Percentiles rank a stretch among this genome's conserved stretches.
phyloP scores from a whole-genome alignment of 805 yeast genomes.

The Yamadazyma paraphyllophila region DNA sequence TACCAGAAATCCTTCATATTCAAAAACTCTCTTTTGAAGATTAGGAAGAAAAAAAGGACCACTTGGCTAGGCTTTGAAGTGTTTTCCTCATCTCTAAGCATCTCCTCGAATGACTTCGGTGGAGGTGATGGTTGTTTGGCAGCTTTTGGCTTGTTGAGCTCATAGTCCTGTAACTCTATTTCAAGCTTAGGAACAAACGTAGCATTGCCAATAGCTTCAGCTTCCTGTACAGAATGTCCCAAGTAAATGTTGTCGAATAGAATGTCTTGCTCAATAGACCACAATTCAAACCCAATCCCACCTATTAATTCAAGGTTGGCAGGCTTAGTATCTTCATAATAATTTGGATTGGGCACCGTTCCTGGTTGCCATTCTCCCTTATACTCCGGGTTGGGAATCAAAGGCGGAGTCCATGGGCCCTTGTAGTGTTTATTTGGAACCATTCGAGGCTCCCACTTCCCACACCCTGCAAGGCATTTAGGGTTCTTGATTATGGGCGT shows the following conservation, averaged over 20 bases:
- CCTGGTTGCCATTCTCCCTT: slow-evolving; percentile 78
- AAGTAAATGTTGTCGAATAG: slow-evolving; percentile 80
- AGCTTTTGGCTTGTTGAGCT: slow-evolving; percentile 41
- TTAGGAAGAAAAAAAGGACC: slow-evolving; percentile 16
- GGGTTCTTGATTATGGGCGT: slow-evolving; percentile 76
- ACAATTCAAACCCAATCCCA: slow-evolving; percentile 82
- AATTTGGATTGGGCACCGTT: slow-evolving; percentile 66
- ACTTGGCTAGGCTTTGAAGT: slow-evolving; percentile 16
- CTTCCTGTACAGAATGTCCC: slow-evolving; percentile 82
- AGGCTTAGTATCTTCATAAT: slow-evolving; percentile 56
- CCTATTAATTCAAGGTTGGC: slow-evolving; percentile 66
- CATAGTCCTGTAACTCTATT: slow-evolving; percentile 47
- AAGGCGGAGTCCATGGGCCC: slow-evolving; percentile 78
- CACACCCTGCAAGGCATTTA: slow-evolving; percentile 75
- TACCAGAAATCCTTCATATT: slow-evolving; percentile 32
- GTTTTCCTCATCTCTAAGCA: slow-evolving; percentile 20
- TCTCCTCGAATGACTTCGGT: slow-evolving; percentile 40
- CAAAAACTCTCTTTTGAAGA: slow-evolving; percentile 19
- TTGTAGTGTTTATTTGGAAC: slow-evolving; percentile 66
- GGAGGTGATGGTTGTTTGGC: slow-evolving; percentile 43
- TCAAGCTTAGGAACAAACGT: slow-evolving; percentile 60
- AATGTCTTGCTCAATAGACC: slow-evolving; percentile 79
- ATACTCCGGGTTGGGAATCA: slow-evolving; percentile 70
- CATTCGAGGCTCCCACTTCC: slow-evolving; percentile 70
- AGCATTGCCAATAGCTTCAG: slow-evolving; percentile 76